These are phyloP conservation scores for Colletotrichum gigasporum DNA, from an alignment of 2,329 filamentous ascomycete genomes.

Conservation along the genomic window DNA sequence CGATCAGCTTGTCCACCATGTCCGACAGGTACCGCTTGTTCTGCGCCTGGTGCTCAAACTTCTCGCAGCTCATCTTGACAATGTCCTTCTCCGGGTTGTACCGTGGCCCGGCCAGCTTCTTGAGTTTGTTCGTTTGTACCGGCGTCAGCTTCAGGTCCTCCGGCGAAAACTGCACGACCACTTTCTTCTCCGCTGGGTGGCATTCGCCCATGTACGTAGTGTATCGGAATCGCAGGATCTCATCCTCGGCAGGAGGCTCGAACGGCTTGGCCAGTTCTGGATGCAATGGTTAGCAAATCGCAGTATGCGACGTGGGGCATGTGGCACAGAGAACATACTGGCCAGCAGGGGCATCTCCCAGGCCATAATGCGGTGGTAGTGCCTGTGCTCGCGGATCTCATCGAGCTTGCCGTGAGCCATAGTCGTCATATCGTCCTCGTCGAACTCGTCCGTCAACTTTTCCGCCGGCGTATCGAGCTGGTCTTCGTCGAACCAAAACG, in stretches of 20 bases:
- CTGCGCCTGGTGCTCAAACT: constrained; percentile 87
- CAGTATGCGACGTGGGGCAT: constrained; percentile 9
- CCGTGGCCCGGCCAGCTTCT: constrained; percentile 84
- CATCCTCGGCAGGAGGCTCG: constrained; percentile 69
- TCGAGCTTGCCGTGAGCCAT: constrained; percentile 89
- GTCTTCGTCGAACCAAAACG: constrained; percentile 62
- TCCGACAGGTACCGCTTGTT: constrained; percentile 96
- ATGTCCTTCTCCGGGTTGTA: constrained; percentile 87
- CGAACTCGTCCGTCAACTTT: constrained; percentile 68
- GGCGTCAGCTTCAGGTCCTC: constrained; percentile 75
- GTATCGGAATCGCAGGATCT: constrained; percentile 92
- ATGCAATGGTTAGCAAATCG: constrained; percentile 26
- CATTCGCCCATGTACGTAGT: constrained; percentile 95
- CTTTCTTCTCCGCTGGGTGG: constrained; percentile 92
- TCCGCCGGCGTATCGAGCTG: constrained; percentile 59
- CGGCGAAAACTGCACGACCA: constrained; percentile 89
- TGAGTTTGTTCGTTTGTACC: constrained; percentile 79
- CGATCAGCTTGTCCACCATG: constrained; percentile 76
- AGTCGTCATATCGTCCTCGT: constrained; percentile 85
- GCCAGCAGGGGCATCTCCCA: constrained; percentile 96
- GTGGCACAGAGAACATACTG: constrained; percentile 64
- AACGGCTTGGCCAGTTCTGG: constrained; percentile 87
- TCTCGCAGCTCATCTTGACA: constrained; percentile 91
- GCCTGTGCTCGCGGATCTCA: constrained; percentile 85
- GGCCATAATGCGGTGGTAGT: constrained; percentile 86